Evolutionary conservation across 192 early-diverging fungal genomes (phyloP).

Genomic region (Spizellomyces sp.): DNA sequence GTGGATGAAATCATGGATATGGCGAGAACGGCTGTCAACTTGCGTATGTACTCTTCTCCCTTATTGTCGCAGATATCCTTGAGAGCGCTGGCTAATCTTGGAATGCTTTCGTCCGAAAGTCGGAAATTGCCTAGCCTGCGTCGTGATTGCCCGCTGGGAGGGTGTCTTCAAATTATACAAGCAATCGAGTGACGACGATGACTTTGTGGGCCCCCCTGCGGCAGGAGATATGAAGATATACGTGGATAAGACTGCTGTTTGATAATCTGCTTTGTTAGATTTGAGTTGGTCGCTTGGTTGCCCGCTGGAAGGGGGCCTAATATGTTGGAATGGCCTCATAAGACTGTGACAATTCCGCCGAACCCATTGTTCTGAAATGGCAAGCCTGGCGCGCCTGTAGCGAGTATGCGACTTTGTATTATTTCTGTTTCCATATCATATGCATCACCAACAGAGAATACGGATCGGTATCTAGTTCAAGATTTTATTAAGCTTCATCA

Average conservation of each 20-base stretch:
- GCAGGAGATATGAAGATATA: too few relatives aligned
- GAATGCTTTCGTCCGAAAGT: constrained; percentile 17
- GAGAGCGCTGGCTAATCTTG: neutral
- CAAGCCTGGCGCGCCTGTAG: too few relatives aligned
- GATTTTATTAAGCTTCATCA: neutral
- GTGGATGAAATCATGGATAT: constrained; percentile 82
- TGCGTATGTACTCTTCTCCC: constrained; percentile 21
- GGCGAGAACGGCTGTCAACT: constrained; percentile 70
- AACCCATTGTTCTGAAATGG: too few relatives aligned
- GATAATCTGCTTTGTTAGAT: too few relatives aligned
- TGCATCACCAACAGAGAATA: too few relatives aligned
- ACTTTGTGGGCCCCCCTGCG: neutral
- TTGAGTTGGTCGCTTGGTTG: too few relatives aligned
- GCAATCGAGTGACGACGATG: constrained; percentile 1
- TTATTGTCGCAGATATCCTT: neutral
- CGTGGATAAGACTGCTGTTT: too few relatives aligned
- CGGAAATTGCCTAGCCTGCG: constrained; percentile 71
- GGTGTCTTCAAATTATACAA: constrained; percentile 59
- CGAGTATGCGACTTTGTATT: too few relatives aligned
- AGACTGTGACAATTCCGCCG: too few relatives aligned
- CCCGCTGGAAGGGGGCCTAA: neutral
- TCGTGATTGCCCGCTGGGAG: constrained; percentile 68
- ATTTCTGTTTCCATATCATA: too few relatives aligned
- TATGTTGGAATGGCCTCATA: too few relatives aligned
- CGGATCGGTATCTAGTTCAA: too few relatives aligned